Evolutionary conservation across 495 filamentous ascomycete species (phyloP).

Genomic region (Immersiella caudata): DNA sequence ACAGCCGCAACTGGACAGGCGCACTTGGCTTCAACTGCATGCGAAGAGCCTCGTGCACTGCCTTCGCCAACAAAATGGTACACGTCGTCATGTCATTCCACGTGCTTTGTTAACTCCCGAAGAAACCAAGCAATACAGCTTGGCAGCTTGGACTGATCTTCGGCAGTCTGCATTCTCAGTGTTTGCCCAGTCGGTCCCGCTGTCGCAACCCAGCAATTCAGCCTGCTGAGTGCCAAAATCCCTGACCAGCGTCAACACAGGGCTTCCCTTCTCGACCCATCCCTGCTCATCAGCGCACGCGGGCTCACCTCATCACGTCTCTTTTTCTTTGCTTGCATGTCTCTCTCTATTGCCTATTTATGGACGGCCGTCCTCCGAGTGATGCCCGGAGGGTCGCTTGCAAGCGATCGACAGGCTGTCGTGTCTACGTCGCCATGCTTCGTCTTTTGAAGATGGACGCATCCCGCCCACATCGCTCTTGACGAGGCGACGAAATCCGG

Average conservation of each 20-base stretch:
- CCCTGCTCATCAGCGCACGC: neutral
- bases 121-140: neutral
- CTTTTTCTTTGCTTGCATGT: neutral
- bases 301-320: neutral
- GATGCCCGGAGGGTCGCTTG: slow-evolving; percentile 5
- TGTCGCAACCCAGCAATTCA: neutral
- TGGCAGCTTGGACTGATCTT: neutral
- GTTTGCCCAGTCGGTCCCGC: neutral
- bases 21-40: neutral
- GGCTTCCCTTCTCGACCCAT: neutral
- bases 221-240: neutral
- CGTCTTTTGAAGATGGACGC: neutral
- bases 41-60: neutral
- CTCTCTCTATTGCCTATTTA: neutral
- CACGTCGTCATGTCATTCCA: neutral
- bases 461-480: neutral
- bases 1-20: neutral
- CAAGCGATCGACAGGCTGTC: slow-evolving; percentile 10
- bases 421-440: neutral
- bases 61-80: neutral
- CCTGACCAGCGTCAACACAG: neutral
- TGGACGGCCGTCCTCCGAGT: neutral
- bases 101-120: neutral
- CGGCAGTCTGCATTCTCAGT: neutral
- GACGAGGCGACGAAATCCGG: slow-evolving; percentile 16